phyloP scores from a whole-genome alignment of 2,329 filamentous ascomycete species.

The Dothistroma septosporum region DNA sequence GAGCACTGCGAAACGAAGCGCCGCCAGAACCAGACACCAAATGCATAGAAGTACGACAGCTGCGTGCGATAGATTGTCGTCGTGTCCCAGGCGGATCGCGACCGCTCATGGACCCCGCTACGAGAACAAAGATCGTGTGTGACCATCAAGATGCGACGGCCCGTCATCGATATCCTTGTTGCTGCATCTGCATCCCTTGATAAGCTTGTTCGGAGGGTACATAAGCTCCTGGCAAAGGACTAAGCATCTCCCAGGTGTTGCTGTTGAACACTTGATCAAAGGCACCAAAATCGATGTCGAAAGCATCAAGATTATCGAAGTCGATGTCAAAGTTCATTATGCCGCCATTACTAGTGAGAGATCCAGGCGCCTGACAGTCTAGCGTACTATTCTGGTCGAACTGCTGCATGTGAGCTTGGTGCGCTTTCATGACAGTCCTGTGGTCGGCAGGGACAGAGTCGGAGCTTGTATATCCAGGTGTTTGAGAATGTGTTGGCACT shows the following conservation, averaged over 20 bases:
- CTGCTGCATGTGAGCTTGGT: neutral
- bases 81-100: no score
- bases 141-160: no score
- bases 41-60: no score
- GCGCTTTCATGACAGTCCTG: neutral
- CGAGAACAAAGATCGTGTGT: no score
- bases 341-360: neutral
- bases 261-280: constrained; percentile 21
- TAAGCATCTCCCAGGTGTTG: constrained; percentile 13
- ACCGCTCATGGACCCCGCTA: no score
- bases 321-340: constrained; percentile 10
- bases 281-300: constrained; percentile 15
- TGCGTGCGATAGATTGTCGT: no score
- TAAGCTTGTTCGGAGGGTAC: neutral
- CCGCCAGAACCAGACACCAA: no score
- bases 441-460: neutral
- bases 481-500: neutral
- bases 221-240: constrained; percentile 10
- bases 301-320: constrained; percentile 11
- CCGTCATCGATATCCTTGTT: no score
- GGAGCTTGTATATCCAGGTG: neutral
- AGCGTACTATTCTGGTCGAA: constrained; percentile 2
- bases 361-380: constrained; percentile 4
- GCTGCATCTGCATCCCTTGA: no score
- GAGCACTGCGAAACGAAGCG: no score